phyloP scores from a whole-genome alignment of 495 filamentous ascomycete genomes.

The Friedmanniomyces simplex region DNA sequence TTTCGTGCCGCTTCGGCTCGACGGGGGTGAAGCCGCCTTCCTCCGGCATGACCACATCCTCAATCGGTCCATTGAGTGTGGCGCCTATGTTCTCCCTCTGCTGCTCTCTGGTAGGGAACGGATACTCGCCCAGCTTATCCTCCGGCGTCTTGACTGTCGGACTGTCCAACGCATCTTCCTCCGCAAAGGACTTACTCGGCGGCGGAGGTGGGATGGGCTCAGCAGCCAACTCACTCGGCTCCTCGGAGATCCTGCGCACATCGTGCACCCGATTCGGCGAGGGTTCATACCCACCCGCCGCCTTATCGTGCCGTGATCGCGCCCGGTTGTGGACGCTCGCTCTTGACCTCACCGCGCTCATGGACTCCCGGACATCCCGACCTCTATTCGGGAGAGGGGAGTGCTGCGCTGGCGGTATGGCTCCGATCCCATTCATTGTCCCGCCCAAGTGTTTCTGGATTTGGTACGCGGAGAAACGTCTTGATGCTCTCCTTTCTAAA shows the following conservation, averaged over 20 bases:
- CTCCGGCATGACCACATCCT: constrained; percentile 6
- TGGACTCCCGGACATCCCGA: constrained; percentile 76
- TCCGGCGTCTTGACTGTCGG: constrained; percentile 47
- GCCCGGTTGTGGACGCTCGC: constrained; percentile 53
- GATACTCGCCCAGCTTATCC: constrained; percentile 41
- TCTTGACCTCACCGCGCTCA: constrained; percentile 80
- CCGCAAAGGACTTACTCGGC: constrained; percentile 21
- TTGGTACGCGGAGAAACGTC: constrained; percentile 89
- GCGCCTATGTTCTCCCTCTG: constrained; percentile 9
- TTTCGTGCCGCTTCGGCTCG: not conserved
- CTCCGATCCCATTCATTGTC: constrained; percentile 69
- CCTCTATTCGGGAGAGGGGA: constrained; percentile 82
- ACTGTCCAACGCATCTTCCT: constrained; percentile 29
- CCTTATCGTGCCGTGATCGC: constrained; percentile 21
- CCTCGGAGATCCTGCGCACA: constrained; percentile 58
- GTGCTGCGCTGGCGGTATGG: constrained; percentile 70
- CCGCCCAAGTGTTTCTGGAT: constrained; percentile 85
- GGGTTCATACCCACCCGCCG: constrained; percentile 33
- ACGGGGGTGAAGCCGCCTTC: not conserved
- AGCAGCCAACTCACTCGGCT: constrained; percentile 28
- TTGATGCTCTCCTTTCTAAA: constrained; percentile 83
- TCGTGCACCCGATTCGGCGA: constrained; percentile 47
- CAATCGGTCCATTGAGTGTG: constrained; percentile 21
- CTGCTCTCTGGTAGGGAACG: constrained; percentile 28
- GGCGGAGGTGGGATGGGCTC: constrained; percentile 33